Evolutionary conservation across 345 rosid species (phyloP).

Genomic region (Diplotaxis tenuifolia): DNA sequence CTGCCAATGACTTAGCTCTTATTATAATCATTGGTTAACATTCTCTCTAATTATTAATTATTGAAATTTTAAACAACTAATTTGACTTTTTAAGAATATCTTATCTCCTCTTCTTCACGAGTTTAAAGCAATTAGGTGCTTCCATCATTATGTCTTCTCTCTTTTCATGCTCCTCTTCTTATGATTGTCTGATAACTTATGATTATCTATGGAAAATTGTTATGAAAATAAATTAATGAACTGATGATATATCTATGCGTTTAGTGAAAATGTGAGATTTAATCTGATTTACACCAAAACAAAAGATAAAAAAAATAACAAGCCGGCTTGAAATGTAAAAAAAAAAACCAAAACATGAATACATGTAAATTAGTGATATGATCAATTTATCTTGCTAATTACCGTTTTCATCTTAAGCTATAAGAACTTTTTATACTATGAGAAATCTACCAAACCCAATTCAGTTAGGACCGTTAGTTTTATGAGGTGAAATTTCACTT

Average conservation of each 20-base stretch:
- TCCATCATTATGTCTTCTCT: conserved; percentile 32
- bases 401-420: neutral
- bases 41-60: neutral
- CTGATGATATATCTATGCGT: neutral
- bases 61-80: neutral
- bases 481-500: neutral
- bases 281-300: neutral
- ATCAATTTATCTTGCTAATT: neutral
- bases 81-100: conserved; percentile 5
- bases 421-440: neutral
- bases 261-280: neutral
- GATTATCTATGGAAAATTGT: neutral
- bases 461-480: neutral
- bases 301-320: neutral
- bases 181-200: conserved; percentile 1
- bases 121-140: conserved; percentile 33
- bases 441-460: neutral
- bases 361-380: neutral
- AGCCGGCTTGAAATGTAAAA: neutral
- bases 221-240: neutral
- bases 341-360: neutral
- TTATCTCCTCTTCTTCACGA: conserved; percentile 26
- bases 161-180: conserved; percentile 7
- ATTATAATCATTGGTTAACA: too few relatives aligned
- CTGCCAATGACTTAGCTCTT: too few relatives aligned